Percentiles rank a stretch among this genome's conserved stretches.
These are phyloP conservation scores for Misopates orontium DNA, from an alignment of 257 asterid species.

Conservation along the genomic window DNA sequence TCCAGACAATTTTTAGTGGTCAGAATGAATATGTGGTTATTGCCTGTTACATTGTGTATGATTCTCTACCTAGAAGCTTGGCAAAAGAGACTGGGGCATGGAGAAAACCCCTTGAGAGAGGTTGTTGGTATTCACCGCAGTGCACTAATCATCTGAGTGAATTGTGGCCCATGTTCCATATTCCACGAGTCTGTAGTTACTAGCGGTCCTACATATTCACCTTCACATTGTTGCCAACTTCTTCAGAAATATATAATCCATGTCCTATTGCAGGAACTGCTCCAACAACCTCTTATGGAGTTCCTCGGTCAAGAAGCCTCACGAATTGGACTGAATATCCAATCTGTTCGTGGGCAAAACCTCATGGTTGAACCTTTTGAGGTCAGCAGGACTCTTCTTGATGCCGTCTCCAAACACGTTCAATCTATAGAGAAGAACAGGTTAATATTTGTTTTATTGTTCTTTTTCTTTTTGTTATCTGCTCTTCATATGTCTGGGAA, in stretches of 20 bases:
- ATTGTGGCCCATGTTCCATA: background rate
- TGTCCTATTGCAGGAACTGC: conserved; percentile 53
- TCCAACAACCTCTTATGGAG: conserved; percentile 75
- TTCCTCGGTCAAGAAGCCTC: conserved; percentile 57
- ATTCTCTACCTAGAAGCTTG: background rate
- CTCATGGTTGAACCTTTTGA: conserved; percentile 48
- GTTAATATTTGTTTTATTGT: conserved; percentile 30
- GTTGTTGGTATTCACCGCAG: background rate
- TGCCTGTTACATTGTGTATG: background rate
- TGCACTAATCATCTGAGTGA: too few species aligned
- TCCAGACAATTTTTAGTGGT: background rate
- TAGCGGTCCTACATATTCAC: conserved; percentile 5
- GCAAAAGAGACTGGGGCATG: background rate
- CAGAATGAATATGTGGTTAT: background rate
- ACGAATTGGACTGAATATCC: conserved; percentile 37
- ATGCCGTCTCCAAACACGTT: conserved; percentile 44
- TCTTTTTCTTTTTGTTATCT: background rate
- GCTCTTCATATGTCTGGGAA: conserved; percentile 7
- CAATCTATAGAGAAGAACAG: conserved; percentile 49
- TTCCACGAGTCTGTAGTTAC: background rate
- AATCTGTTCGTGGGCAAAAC: conserved; percentile 34
- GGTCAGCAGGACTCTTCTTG: conserved; percentile 49
- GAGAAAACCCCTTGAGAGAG: background rate
- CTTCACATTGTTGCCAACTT: conserved; percentile 10
- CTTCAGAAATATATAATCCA: conserved; percentile 6